Percentiles rank a stretch among this genome's conserved stretches.
These are phyloP conservation scores for Talaromyces albobiverticillius DNA, from an alignment of 2,329 filamentous ascomycete species.

Conservation along the genomic window DNA sequence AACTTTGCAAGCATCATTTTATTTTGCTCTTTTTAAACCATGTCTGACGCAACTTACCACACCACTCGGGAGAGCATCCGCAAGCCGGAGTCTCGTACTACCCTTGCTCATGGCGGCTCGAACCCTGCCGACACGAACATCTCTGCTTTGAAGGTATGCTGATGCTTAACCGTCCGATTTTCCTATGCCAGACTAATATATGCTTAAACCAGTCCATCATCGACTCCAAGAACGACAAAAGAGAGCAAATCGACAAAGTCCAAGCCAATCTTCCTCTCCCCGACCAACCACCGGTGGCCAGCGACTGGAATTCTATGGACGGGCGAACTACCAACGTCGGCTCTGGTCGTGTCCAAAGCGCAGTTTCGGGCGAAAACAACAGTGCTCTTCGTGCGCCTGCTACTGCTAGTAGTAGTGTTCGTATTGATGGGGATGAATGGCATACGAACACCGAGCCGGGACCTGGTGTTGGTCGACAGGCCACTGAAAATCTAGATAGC, in stretches of 20 bases:
- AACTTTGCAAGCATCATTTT: neutral
- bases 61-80: slow-evolving; percentile 49
- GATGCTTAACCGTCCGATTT: neutral
- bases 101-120: slow-evolving; percentile 39
- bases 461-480: slow-evolving; percentile 59
- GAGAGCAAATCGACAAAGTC: slow-evolving; percentile 63
- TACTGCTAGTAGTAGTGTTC: slow-evolving; percentile 54
- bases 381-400: slow-evolving; percentile 59
- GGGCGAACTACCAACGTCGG: slow-evolving; percentile 67
- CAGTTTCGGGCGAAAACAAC: slow-evolving; percentile 48
- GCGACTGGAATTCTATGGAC: slow-evolving; percentile 75
- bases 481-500: slow-evolving; percentile 54
- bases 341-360: slow-evolving; percentile 55
- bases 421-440: slow-evolving; percentile 49
- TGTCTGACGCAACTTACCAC: slow-evolving; percentile 45
- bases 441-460: slow-evolving; percentile 51
- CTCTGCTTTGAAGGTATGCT: slow-evolving; percentile 46
- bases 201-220: slow-evolving; percentile 31
- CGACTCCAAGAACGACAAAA: slow-evolving; percentile 51
- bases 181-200: neutral
- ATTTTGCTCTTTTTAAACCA: too few species aligned
- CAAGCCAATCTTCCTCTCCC: slow-evolving; percentile 75
- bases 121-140: slow-evolving; percentile 44
- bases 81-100: slow-evolving; percentile 45
- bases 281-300: slow-evolving; percentile 70